These are phyloP conservation scores for Brettanomyces anomalus DNA, from an alignment of 805 yeast species.

Conservation along the genomic window DNA sequence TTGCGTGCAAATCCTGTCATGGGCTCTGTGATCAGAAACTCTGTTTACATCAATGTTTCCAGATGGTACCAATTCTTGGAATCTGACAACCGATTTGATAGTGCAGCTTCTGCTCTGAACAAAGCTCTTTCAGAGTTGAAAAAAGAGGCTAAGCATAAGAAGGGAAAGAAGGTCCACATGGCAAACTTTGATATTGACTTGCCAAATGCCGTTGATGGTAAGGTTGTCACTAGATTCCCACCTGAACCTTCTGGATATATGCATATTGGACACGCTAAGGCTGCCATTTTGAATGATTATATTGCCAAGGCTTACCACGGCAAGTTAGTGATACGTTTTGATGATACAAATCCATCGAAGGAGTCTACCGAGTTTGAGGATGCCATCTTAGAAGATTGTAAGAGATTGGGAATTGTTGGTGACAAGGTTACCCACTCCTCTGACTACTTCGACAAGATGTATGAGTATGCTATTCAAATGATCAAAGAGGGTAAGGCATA, in stretches of 20 bases:
- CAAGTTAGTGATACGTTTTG: slow-evolving; percentile 92
- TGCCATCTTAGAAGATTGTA: slow-evolving; percentile 86
- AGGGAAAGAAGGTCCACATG: slow-evolving; percentile 71
- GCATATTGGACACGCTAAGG: slow-evolving; percentile 99
- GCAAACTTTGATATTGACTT: slow-evolving; percentile 93
- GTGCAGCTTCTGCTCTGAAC: slow-evolving; percentile 54
- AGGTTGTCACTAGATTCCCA: slow-evolving; percentile 98
- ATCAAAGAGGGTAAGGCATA: slow-evolving; percentile 96
- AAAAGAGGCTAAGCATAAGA: slow-evolving; percentile 47
- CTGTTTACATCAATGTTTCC: slow-evolving; percentile 74
- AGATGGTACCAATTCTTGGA: slow-evolving; percentile 88
- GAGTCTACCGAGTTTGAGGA: slow-evolving; percentile 94
- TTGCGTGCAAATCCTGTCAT: slow-evolving; percentile 88
- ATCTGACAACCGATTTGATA: slow-evolving; percentile 57
- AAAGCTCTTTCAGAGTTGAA: slow-evolving; percentile 67
- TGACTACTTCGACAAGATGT: slow-evolving; percentile 88
- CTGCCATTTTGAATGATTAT: slow-evolving; percentile 93
- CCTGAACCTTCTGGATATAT: slow-evolving; percentile 99
- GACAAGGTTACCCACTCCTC: slow-evolving; percentile 85
- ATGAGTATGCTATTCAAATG: slow-evolving; percentile 72
- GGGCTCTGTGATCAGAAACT: slow-evolving; percentile 82
- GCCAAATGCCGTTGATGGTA: slow-evolving; percentile 83
- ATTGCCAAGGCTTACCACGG: slow-evolving; percentile 96
- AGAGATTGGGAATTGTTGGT: slow-evolving; percentile 86
- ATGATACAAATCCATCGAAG: slow-evolving; percentile 96